phyloP scores from a whole-genome alignment of 805 yeast species.

The Saccharomycopsis sp. region DNA sequence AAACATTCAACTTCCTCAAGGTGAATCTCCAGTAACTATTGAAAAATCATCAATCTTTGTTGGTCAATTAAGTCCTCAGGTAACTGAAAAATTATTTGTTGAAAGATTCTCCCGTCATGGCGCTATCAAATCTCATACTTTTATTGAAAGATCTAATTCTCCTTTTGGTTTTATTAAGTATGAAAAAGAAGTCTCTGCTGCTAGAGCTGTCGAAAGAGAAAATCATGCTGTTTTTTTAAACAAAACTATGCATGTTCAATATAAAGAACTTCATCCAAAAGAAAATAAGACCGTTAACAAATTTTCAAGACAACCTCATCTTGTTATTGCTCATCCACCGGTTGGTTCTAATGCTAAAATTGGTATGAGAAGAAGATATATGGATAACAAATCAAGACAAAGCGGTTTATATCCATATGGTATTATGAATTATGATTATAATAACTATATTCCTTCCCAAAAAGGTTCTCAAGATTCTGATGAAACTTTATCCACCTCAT shows the following conservation, averaged over 20 bases:
- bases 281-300: constrained; percentile 19
- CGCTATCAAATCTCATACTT: constrained; percentile 41
- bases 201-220: constrained; percentile 76
- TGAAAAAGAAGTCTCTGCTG: constrained; percentile 61
- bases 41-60: constrained; percentile 71
- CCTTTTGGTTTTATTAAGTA: constrained; percentile 69
- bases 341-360: constrained; percentile 1
- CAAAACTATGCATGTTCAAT: constrained; percentile 78
- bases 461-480: neutral
- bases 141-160: constrained; percentile 40
- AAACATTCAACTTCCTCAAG: constrained; percentile 48
- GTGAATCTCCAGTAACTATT: constrained; percentile 29
- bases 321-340: constrained; percentile 12
- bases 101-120: constrained; percentile 65
- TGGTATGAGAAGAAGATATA: neutral
- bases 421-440: too few relatives aligned
- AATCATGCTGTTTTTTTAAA: constrained; percentile 68
- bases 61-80: constrained; percentile 53
- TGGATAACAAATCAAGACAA: too few relatives aligned
- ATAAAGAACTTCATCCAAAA: constrained; percentile 47
- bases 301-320: constrained; percentile 7
- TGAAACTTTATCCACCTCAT: neutral
- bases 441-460: neutral
- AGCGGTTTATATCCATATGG: too few relatives aligned
- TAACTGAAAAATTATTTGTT: constrained; percentile 42